Evolutionary conservation across 257 asterid species (phyloP).

Genomic region (Henckelia pumila): DNA sequence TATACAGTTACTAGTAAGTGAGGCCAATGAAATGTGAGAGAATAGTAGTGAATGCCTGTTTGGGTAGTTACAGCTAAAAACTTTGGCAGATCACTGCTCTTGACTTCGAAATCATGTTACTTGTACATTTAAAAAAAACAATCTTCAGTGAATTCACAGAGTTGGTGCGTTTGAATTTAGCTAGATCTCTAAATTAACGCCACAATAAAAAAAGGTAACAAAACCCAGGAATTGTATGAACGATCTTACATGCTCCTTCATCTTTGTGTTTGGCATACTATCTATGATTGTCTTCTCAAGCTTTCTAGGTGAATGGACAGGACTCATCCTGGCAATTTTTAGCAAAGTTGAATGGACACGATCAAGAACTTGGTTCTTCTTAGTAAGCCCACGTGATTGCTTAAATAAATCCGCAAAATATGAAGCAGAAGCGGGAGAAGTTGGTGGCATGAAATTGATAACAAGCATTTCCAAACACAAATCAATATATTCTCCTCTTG

Average conservation of each 20-base stretch:
- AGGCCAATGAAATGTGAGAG: background rate
- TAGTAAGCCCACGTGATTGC: constrained; percentile 56
- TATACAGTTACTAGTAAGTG: background rate
- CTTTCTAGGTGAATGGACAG: constrained; percentile 67
- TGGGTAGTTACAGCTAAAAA: constrained; percentile 7
- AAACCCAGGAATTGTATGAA: background rate
- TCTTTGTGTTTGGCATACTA: constrained; percentile 55
- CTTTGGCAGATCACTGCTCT: constrained; percentile 6
- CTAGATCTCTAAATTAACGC: constrained; percentile 7
- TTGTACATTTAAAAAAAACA: background rate
- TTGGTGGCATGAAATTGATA: constrained; percentile 70
- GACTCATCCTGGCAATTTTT: constrained; percentile 63
- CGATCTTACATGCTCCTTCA: constrained; percentile 57
- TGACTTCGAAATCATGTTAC: background rate
- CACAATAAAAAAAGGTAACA: constrained; percentile 14
- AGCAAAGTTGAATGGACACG: constrained; percentile 70
- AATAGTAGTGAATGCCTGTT: background rate
- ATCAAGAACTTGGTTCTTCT: constrained; percentile 72
- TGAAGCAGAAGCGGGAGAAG: constrained; percentile 25
- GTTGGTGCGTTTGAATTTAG: background rate
- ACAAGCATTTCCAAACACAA: constrained; percentile 85
- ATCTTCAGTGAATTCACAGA: background rate
- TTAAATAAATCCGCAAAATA: constrained; percentile 45
- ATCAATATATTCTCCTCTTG: constrained; percentile 66
- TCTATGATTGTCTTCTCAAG: constrained; percentile 59